Evolutionary conservation across 768 basidiomycete genomes (phyloP), one percentile per base, ranked within the genome.

Genomic region (Coprinopsis cinerea): DNA sequence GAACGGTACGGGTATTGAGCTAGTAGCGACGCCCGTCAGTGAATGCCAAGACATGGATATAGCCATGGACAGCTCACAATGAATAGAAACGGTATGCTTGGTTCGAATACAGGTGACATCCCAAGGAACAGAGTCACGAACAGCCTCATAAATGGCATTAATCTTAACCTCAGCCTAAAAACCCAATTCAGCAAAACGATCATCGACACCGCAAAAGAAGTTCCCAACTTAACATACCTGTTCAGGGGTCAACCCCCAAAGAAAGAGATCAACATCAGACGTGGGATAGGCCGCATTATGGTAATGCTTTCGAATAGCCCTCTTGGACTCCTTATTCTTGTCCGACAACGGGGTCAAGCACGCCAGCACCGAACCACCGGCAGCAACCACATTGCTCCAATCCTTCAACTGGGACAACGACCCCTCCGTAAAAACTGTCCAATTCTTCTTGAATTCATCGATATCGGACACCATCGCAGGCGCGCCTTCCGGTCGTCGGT

Each of bases 1-100:
- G 74, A 73, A 22, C 82, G 78, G 53, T 82, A 83, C 0, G 82
- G 82, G 59, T 82, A 83, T 68, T 82, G 81, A 44, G 75, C 79
- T 81, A 52, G 20, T n/a, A n/a, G n/a, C n/a, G n/a, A n/a, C n/a
- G n/a, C n/a, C n/a, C n/a, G n/a, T n/a, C n/a, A n/a, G n/a, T n/a
- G n/a, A n/a, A n/a, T n/a, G n/a, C n/a, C n/a, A n/a, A n/a, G n/a
- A n/a, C n/a, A n/a, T n/a, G n/a, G n/a, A n/a, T n/a, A n/a, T n/a
- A n/a, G n/a, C 2, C 27, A 22, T 26, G n/a, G 26, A 28, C n/a
- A 15, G 60, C 76, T 46, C 52, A 74, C 80, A 81, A 58, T 83
- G 76, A 55, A 83, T 82, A 13, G 82, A 82, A 36, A 82, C 68
- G 0, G 81, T 79, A 54, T 85, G 79, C 62, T 79, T 83, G 49